Base-by-base conservation (phyloP, 495 filamentous ascomycete genomes). In the Penicillium macrosclerotiorum region DNA sequence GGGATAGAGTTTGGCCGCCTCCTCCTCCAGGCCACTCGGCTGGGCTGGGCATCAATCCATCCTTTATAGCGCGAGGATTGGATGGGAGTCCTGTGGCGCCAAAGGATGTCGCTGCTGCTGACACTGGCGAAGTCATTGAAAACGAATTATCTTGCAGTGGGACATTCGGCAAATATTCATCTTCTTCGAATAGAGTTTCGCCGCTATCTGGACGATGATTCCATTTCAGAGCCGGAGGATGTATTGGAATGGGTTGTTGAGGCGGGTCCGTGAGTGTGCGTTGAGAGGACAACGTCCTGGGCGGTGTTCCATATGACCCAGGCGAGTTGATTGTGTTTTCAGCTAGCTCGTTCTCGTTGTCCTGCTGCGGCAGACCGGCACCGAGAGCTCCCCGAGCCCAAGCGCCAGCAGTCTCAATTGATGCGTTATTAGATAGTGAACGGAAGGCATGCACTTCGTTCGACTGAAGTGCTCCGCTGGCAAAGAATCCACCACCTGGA, bases 111-210 rank as follows among this genome's bases (percentile, higher is more conserved):
- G n/a, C n/a, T n/a, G n/a, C n/a, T n/a, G n/a, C n/a, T n/a, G n/a
- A n/a, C n/a, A n/a, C n/a, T n/a, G n/a, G n/a, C n/a, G n/a, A n/a
- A n/a, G n/a, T n/a, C n/a, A n/a, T n/a, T n/a, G n/a, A n/a, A n/a
- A n/a, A n/a, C n/a, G n/a, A n/a, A n/a, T n/a, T n/a, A n/a, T 4
- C 16, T 7, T 22, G 36, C n/a, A 12, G 22, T 27, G 32, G 25
- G 12, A 26, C 19, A 46, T 42, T 16, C 33, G 51, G 32, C 41
- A 46, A 31, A 26, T 33, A 17, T 33, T 60, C 53, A 22, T 73
- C 67, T 31, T 74, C 71, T 51, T 74, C 71, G 37, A 72, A 69
- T 3, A 67, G 37, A 1, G 69, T 72, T 19, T 54, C 65, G 7
- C 57, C 53, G 42, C 69, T 75, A 14, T 22, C 33, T 5, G 63